Percentiles rank a stretch among this genome's conserved stretches.
Evolutionary conservation across 495 filamentous ascomycete genomes (phyloP).

Genomic region (Saxophila tyrrhenica): DNA sequence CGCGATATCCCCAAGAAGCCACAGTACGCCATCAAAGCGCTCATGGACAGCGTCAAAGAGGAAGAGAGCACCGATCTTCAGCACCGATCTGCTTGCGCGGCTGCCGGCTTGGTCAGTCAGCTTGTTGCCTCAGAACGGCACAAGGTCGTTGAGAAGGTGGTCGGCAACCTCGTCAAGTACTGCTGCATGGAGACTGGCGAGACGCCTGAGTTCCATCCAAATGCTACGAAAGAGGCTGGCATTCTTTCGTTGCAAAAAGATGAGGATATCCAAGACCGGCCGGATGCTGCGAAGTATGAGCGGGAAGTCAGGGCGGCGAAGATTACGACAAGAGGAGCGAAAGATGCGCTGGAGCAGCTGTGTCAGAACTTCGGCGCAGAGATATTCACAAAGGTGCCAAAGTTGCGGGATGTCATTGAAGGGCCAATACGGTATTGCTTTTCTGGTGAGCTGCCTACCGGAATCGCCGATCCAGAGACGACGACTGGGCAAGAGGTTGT

Average conservation of each 20-base stretch:
- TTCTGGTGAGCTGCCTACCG: constrained; percentile 52
- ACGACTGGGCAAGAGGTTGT: constrained; percentile 81
- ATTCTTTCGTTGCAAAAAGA: constrained; percentile 92
- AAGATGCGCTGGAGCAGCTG: constrained; percentile 86
- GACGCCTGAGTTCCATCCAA: constrained; percentile 83
- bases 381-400: constrained; percentile 69
- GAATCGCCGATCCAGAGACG: constrained; percentile 55
- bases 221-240: constrained; percentile 58
- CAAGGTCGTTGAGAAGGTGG: constrained; percentile 83
- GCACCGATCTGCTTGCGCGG: constrained; percentile 69
- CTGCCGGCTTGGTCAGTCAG: constrained; percentile 72
- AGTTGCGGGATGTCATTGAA: constrained; percentile 67
- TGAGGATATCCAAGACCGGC: constrained; percentile 86
- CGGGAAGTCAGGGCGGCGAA: constrained; percentile 72
- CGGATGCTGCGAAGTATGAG: constrained; percentile 79
- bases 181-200: constrained; percentile 94
- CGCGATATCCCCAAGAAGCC: constrained; percentile 82
- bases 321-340: constrained; percentile 83
- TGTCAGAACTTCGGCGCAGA: constrained; percentile 62
- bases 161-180: constrained; percentile 87
- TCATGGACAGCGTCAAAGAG: constrained; percentile 95
- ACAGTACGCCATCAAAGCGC: constrained; percentile 75
- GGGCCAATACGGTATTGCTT: constrained; percentile 65
- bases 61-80: constrained; percentile 90
- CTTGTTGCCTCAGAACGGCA: constrained; percentile 65